phyloP scores from a whole-genome alignment of 805 yeast genomes.

The Saturnispora galanensis region DNA sequence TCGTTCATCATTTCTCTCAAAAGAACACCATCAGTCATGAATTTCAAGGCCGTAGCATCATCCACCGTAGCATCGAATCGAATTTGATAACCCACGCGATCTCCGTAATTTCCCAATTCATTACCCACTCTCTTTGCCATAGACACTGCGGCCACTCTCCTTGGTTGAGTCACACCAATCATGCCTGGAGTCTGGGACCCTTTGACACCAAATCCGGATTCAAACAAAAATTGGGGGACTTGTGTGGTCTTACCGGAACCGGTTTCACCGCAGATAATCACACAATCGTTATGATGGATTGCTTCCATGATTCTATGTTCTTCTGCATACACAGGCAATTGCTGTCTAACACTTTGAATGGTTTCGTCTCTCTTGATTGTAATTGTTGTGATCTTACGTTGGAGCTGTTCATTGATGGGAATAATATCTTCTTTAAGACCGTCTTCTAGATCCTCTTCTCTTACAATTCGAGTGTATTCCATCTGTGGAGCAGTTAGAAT shows the following conservation, averaged over 20 bases:
- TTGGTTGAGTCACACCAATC: constrained; percentile 94
- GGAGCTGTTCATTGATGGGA: constrained; percentile 42
- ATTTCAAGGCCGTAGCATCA: constrained; percentile 62
- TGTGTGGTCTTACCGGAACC: constrained; percentile 99
- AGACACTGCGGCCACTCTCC: constrained; percentile 90
- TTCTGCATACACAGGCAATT: constrained; percentile 80
- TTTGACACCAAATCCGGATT: constrained; percentile 73
- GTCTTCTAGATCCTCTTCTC: constrained; percentile 65
- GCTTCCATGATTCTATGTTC: constrained; percentile 96
- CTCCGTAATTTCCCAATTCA: constrained; percentile 66
- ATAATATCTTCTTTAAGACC: constrained; percentile 52
- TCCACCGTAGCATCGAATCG: constrained; percentile 66
- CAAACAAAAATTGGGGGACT: constrained; percentile 91
- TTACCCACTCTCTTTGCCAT: constrained; percentile 75
- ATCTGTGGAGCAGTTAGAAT: constrained; percentile 42
- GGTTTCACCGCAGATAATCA: constrained; percentile 92
- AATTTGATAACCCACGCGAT: constrained; percentile 70
- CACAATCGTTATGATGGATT: constrained; percentile 80
- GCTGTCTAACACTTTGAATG: constrained; percentile 57
- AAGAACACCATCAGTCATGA: constrained; percentile 93
- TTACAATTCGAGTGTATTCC: constrained; percentile 44
- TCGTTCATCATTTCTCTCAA: constrained; percentile 90
- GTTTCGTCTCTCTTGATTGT: constrained; percentile 54
- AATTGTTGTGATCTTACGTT: constrained; percentile 59
- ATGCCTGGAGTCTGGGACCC: constrained; percentile 71